Conservation (phyloP, 345 rosid species). For the Barbarea vulgaris region DNA sequence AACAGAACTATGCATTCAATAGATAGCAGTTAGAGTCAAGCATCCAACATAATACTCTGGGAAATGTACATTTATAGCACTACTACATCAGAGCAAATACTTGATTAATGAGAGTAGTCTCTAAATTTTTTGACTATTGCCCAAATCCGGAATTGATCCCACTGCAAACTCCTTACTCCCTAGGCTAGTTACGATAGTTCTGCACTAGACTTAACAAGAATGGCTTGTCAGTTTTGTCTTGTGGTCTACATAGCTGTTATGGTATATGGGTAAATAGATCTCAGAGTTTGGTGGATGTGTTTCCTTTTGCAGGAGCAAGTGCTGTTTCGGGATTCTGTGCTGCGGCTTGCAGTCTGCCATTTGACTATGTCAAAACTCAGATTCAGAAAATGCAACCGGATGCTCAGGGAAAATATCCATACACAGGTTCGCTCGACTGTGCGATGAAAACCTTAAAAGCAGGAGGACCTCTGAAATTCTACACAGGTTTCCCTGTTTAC, state of each 20-base stretch:
- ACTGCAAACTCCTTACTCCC: neutral
- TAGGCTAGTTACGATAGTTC: neutral
- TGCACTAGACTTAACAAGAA: neutral
- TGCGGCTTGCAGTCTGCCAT: constrained; percentile 93
- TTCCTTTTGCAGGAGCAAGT: constrained; percentile 74
- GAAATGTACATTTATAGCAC: neutral
- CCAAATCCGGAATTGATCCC: neutral
- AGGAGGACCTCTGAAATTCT: constrained; percentile 90
- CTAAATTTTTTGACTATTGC: neutral
- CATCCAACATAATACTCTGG: neutral
- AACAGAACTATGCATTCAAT: neutral
- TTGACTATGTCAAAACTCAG: constrained; percentile 96
- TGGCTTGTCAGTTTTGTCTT: neutral
- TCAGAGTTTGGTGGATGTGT: constrained; percentile 19
- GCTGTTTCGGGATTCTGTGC: constrained; percentile 89
- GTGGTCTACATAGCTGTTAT: neutral
- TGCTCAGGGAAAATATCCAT: constrained; percentile 88
- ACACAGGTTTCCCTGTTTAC: constrained; percentile 96
- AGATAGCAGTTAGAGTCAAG: neutral
- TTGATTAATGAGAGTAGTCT: neutral
- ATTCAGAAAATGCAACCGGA: constrained; percentile 99
- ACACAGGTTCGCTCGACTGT: constrained; percentile 90
- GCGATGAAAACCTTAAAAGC: constrained; percentile 73
- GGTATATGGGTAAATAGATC: neutral
- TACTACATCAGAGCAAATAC: neutral